Evolutionary conservation across 441 rosid species (phyloP).

Genomic region (Eutrema salsugineum): DNA sequence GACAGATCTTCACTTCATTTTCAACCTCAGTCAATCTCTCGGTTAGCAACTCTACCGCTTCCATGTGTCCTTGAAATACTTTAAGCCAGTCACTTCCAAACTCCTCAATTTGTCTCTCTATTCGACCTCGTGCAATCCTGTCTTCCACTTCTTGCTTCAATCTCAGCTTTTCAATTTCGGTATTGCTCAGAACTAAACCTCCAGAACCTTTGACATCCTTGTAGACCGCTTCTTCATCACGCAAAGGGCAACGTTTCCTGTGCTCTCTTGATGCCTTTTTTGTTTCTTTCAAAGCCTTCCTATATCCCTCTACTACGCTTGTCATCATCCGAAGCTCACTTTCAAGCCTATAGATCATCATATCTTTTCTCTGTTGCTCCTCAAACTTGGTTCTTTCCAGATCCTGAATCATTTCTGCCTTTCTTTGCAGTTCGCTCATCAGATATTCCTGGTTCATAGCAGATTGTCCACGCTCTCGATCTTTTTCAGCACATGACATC

Average conservation of each 20-base stretch:
- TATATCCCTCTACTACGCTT: constrained; percentile 60
- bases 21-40: constrained; percentile 39
- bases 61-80: constrained; percentile 35
- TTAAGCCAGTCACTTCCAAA: constrained; percentile 41
- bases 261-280: constrained; percentile 62
- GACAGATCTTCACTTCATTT: constrained; percentile 38
- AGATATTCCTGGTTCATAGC: constrained; percentile 53
- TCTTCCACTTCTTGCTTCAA: constrained; percentile 68
- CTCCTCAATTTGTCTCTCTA: constrained; percentile 51
- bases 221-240: constrained; percentile 62
- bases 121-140: constrained; percentile 32
- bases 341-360: constrained; percentile 59
- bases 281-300: constrained; percentile 69
- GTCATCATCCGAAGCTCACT: constrained; percentile 69
- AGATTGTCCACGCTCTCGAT: constrained; percentile 38
- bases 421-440: constrained; percentile 48
- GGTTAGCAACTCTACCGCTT: constrained; percentile 27
- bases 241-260: constrained; percentile 48
- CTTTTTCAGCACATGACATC: constrained; percentile 37
- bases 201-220: constrained; percentile 70
- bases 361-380: constrained; percentile 52
- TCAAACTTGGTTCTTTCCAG: constrained; percentile 59
- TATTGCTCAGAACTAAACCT: constrained; percentile 70
- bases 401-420: constrained; percentile 44
- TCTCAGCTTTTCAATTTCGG: constrained; percentile 64